phyloP scores from a whole-genome alignment of 1,284 basidiomycete genomes.

The Ceratobasidium sp. region DNA sequence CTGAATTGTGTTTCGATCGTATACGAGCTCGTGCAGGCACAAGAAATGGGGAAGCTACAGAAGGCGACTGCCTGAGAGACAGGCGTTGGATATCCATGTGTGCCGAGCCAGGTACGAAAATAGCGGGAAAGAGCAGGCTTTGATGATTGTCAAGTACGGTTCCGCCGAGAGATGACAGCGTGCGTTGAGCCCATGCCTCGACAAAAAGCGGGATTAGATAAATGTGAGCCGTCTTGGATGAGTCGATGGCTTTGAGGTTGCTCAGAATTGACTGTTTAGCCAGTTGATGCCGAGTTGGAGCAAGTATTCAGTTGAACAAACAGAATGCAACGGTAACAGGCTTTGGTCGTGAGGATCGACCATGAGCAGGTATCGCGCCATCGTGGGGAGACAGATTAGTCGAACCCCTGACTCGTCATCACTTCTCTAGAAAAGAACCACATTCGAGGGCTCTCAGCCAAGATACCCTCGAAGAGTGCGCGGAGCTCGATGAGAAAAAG shows the following conservation, averaged over 20 bases:
- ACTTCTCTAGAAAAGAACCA: too few species aligned
- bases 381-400: not conserved
- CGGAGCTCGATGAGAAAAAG: not conserved
- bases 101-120: conserved; percentile 12
- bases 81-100: not conserved
- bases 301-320: not conserved
- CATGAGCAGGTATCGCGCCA: not conserved
- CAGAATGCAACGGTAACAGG: not conserved
- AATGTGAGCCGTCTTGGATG: not conserved
- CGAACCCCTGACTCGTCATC: not conserved
- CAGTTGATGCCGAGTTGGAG: not conserved
- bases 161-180: conserved; percentile 28
- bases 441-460: too few species aligned
- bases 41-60: not conserved
- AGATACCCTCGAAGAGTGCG: too few species aligned
- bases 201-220: conserved; percentile 27
- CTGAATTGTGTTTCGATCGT: not conserved
- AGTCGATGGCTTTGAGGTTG: not conserved
- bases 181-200: conserved; percentile 17
- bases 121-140: conserved; percentile 6
- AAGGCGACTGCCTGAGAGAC: not conserved
- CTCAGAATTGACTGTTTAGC: not conserved
- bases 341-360: not conserved
- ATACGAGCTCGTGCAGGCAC: not conserved
- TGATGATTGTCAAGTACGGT: conserved; percentile 7